These are phyloP conservation scores for Cornus controversa DNA, from an alignment of 148 eudicot genomes.

Conservation along the genomic window DNA sequence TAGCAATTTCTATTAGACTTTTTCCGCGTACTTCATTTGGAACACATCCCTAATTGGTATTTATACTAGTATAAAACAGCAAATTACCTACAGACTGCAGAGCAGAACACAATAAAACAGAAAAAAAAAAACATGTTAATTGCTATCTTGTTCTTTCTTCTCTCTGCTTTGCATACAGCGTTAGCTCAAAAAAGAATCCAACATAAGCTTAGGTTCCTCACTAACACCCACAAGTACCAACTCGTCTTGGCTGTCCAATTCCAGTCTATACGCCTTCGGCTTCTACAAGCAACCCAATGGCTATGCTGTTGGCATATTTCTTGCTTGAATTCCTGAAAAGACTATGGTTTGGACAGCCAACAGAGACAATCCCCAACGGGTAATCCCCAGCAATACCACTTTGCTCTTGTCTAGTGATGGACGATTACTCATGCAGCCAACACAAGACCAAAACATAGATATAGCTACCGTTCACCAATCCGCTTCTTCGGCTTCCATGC, in stretches of 20 bases:
- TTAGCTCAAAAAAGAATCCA: not conserved
- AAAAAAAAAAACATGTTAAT: not conserved
- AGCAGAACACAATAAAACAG: not conserved
- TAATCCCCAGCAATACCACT: not conserved
- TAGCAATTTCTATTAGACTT: too few relatives aligned
- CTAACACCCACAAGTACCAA: constrained; percentile 13
- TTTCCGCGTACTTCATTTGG: too few relatives aligned
- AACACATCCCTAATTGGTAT: too few relatives aligned
- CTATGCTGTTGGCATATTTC: constrained; percentile 17
- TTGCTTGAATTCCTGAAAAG: constrained; percentile 10
- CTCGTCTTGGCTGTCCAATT: constrained; percentile 14
- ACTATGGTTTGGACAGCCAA: constrained; percentile 28
- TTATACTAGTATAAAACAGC: too few relatives aligned
- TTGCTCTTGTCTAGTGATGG: constrained; percentile 6
- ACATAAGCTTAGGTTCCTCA: constrained; percentile 14
- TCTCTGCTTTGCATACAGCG: too few relatives aligned
- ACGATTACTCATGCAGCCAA: not conserved
- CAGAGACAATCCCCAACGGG: constrained; percentile 8
- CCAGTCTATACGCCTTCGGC: constrained; percentile 27
- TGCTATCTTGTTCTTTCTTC: not conserved
- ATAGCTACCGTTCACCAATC: not conserved
- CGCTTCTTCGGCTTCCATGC: constrained; percentile 13
- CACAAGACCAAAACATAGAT: not conserved
- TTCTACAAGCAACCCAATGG: constrained; percentile 23
- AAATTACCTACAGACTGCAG: not conserved